phyloP scores from a whole-genome alignment of 2,329 filamentous ascomycete species.

The Claviceps sp. region DNA sequence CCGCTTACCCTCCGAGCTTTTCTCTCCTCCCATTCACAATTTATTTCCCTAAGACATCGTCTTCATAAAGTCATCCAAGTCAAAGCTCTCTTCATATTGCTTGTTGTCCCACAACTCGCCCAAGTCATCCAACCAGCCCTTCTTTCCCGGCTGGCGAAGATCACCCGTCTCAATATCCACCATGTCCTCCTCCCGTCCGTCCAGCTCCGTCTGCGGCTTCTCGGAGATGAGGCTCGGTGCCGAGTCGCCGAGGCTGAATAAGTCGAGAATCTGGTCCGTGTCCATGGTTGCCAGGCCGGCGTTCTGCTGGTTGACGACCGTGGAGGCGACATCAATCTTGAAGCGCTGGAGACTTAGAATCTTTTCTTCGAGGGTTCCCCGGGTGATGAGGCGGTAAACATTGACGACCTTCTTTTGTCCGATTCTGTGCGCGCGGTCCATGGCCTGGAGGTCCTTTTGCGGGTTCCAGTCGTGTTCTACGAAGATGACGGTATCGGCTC shows the following conservation, averaged over 20 bases:
- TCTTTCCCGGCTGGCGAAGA: slow-evolving; percentile 89
- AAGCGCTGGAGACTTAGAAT: slow-evolving; percentile 95
- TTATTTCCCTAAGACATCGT: slow-evolving; percentile 56
- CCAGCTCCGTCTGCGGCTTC: slow-evolving; percentile 42
- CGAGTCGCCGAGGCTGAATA: slow-evolving; percentile 81
- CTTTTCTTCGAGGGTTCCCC: slow-evolving; percentile 95
- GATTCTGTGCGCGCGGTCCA: slow-evolving; percentile 96
- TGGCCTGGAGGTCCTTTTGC: slow-evolving; percentile 95
- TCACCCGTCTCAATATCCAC: slow-evolving; percentile 88
- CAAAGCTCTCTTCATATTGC: slow-evolving; percentile 97
- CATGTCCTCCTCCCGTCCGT: slow-evolving; percentile 68
- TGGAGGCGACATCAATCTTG: slow-evolving; percentile 97
- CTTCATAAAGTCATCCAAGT: slow-evolving; percentile 87
- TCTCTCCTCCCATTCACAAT: neutral
- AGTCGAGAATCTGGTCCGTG: slow-evolving; percentile 91
- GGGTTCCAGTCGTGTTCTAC: slow-evolving; percentile 99
- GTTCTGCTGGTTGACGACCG: slow-evolving; percentile 98
- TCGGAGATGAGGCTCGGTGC: slow-evolving; percentile 53
- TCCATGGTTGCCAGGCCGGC: slow-evolving; percentile 92
- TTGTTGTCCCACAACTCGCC: slow-evolving; percentile 95
- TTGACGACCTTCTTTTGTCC: slow-evolving; percentile 99
- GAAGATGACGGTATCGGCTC: slow-evolving; percentile 96
- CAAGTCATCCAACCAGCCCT: slow-evolving; percentile 86
- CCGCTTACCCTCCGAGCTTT: neutral
- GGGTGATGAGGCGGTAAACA: slow-evolving; percentile 90